Evolutionary conservation across 768 basidiomycete genomes (phyloP).

Genomic region (Boletus tylopilopsis): DNA sequence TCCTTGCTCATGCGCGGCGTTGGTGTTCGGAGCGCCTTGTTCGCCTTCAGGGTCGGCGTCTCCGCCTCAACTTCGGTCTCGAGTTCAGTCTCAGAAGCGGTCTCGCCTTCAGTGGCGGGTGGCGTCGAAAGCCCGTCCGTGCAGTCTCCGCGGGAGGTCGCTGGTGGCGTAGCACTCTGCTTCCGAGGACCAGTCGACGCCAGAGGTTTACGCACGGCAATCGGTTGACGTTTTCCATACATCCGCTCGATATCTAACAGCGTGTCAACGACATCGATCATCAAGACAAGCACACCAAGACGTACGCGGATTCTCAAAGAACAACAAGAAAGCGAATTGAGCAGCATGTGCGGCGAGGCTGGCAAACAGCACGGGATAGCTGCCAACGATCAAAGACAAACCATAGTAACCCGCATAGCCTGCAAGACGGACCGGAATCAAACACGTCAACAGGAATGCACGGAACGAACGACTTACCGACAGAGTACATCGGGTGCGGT

Average conservation of each 20-base stretch:
- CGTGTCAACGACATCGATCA: not conserved
- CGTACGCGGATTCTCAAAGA: slow-evolving; percentile 97
- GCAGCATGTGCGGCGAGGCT: slow-evolving; percentile 93
- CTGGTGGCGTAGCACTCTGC: slow-evolving; percentile 10
- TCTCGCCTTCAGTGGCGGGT: slow-evolving; percentile 66
- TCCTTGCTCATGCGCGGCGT: slow-evolving; percentile 1
- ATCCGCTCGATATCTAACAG: slow-evolving; percentile 82
- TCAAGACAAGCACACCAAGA: slow-evolving; percentile 8
- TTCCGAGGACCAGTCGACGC: slow-evolving; percentile 23
- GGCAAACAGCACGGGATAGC: slow-evolving; percentile 87
- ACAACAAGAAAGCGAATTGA: slow-evolving; percentile 93
- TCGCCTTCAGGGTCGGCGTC: slow-evolving; percentile 8
- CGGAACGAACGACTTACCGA: slow-evolving; percentile 43
- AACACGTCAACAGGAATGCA: not conserved
- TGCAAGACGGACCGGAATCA: slow-evolving; percentile 24
- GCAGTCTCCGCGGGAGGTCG: slow-evolving; percentile 18
- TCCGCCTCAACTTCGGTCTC: slow-evolving; percentile 61
- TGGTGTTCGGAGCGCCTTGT: not conserved
- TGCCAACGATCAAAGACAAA: slow-evolving; percentile 84
- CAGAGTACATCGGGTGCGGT: slow-evolving; percentile 95
- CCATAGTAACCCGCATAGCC: slow-evolving; percentile 99
- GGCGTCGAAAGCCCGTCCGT: slow-evolving; percentile 49
- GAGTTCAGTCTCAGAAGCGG: slow-evolving; percentile 66
- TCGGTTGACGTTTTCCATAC: slow-evolving; percentile 89
- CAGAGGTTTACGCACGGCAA: slow-evolving; percentile 79